Evolutionary conservation across 2,329 filamentous ascomycete genomes (phyloP), one percentile per base, ranked within the genome.

Genomic region (Colletotrichum tanaceti): DNA sequence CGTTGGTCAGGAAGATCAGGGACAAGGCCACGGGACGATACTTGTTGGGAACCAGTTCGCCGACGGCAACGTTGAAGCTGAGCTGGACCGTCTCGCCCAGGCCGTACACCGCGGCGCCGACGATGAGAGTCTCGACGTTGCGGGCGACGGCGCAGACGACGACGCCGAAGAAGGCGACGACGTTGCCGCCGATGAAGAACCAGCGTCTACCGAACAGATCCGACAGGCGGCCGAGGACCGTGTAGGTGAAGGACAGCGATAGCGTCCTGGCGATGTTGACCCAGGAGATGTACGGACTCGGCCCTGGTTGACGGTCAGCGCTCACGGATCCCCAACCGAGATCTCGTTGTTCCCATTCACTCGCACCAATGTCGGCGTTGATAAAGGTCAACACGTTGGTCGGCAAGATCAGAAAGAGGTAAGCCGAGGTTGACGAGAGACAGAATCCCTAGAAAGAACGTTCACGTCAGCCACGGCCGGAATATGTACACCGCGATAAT

Each of bases 11-110:
- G 50, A 79, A 80, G 32, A 79, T 73, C 35, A 78, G 75, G 6
- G 76, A 75, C 9, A 75, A 55, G 4, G 77, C 77, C 60, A 77
- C 71, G 13, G 76, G 74, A 10, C 80, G 77, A 62, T 81, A 79
- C 74, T 82, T 82, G 73, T 81, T 82, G 20, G 81, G 80, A 16
- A 82, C 78, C 20, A 83, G 72, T 72, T 83, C 81, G 20, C 78
- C 77, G 14, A 82, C 73, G 6, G 77, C 76, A 11, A 79, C 77
- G 49, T 79, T 78, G 70, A 78, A 80, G 43, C 75, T 78, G 52
- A 80, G 72, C 73, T 80, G 79, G 2, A 77, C 76, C 0, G 78
- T 78, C 70, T 77, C 78, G 7, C 77, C 79, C 14, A 80, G 58
- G 4, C 79, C 79, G 49, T 78, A 78, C 6, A 81, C 71, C 3